Evolutionary conservation across 495 filamentous ascomycete genomes (phyloP).

Genomic region (Evernia prunastri): DNA sequence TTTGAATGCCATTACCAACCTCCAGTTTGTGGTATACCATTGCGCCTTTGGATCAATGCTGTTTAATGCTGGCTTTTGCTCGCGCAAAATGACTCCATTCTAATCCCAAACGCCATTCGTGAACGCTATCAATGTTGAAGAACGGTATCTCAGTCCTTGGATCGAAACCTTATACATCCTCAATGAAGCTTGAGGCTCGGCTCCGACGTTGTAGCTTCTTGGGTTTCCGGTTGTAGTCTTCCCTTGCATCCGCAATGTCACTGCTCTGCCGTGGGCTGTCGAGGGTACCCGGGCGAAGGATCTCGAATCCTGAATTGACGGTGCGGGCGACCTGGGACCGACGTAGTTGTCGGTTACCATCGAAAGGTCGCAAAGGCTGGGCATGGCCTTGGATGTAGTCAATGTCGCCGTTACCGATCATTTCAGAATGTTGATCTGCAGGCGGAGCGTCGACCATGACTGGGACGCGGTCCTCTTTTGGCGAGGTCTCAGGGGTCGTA

Average conservation of each 20-base stretch:
- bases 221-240: conserved; percentile 32
- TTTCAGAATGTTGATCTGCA: conserved; percentile 10
- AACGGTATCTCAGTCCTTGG: background rate
- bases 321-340: conserved; percentile 36
- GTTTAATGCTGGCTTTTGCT: background rate
- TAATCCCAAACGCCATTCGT: background rate
- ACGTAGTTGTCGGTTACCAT: conserved; percentile 10
- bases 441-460: conserved; percentile 10
- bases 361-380: conserved; percentile 12
- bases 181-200: background rate
- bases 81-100: background rate
- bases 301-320: conserved; percentile 57
- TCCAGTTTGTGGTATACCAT: background rate
- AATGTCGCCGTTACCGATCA: conserved; percentile 8
- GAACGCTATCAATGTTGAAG: background rate
- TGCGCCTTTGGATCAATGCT: background rate
- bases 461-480: conserved; percentile 3
- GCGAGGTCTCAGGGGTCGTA: conserved; percentile 16
- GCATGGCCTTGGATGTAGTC: conserved; percentile 10
- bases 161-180: background rate
- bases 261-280: conserved; percentile 8
- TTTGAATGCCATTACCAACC: background rate
- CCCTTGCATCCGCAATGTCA: conserved; percentile 12
- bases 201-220: conserved; percentile 31
- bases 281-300: conserved; percentile 51